These are phyloP conservation scores for Stephanocyclus meneghinianus DNA, from an alignment of 352 stramenopile genomes.

Conservation along the genomic window DNA sequence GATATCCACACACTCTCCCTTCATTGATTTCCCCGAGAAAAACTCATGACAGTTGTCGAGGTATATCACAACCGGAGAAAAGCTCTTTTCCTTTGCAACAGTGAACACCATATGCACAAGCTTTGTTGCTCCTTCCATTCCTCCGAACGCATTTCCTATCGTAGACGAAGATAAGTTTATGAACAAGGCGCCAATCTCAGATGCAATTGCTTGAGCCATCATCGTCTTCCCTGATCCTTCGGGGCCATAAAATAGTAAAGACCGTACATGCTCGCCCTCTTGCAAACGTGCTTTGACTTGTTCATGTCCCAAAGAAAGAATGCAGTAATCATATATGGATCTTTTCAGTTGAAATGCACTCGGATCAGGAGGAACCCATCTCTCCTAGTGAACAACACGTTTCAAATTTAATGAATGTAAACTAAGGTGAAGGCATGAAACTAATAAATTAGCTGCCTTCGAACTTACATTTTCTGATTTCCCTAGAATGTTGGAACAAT, in stretches of 20 bases:
- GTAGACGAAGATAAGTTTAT: conserved; percentile 87
- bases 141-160: conserved; percentile 85
- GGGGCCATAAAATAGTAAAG: conserved; percentile 90
- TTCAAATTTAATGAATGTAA: background rate
- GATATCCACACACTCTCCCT: background rate
- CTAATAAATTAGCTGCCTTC: background rate
- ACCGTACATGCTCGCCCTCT: conserved; percentile 82
- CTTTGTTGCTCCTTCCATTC: conserved; percentile 89
- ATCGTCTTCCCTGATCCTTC: conserved; percentile 90
- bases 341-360: conserved; percentile 89
- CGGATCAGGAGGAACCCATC: conserved; percentile 89
- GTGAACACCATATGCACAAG: conserved; percentile 93
- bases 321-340: conserved; percentile 88
- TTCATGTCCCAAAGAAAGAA: conserved; percentile 86
- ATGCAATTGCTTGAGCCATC: conserved; percentile 88
- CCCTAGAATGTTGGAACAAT: conserved; percentile 79
- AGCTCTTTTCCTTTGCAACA: conserved; percentile 85
- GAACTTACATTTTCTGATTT: conserved; percentile 24
- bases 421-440: background rate
- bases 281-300: conserved; percentile 84
- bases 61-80: conserved; percentile 91
- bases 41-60: conserved; percentile 91
- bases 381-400: conserved; percentile 56
- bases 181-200: conserved; percentile 88
- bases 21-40: conserved; percentile 76